phyloP scores from a whole-genome alignment of 148 eudicot species.

The Fagopyrum tataricum region DNA sequence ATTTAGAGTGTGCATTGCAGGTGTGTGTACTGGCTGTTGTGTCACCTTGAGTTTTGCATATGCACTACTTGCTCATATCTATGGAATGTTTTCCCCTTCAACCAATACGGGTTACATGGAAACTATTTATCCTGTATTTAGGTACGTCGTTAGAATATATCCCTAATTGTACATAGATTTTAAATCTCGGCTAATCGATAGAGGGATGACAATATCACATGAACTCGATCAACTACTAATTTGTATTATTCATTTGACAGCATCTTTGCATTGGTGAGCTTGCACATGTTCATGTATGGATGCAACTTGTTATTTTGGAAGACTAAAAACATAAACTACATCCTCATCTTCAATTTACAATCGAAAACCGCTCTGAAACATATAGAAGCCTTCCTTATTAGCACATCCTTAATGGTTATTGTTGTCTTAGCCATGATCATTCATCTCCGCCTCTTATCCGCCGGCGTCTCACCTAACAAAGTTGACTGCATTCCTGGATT shows the following conservation, averaged over 20 bases:
- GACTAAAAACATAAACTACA: conserved; percentile 70
- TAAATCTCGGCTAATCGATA: too few relatives aligned
- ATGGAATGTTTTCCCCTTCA: conserved; percentile 56
- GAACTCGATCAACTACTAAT: not conserved
- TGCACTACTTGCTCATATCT: conserved; percentile 69
- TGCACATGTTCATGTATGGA: conserved; percentile 90
- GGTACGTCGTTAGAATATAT: conserved; percentile 26
- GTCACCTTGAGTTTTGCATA: conserved; percentile 67
- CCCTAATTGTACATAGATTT: not conserved
- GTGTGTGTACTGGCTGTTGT: conserved; percentile 83
- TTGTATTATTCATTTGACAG: conserved; percentile 28
- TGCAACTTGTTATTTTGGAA: conserved; percentile 90
- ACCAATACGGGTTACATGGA: conserved; percentile 55
- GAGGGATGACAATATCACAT: too few relatives aligned
- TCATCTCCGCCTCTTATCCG: conserved; percentile 64
- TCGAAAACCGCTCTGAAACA: conserved; percentile 61
- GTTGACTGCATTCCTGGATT: conserved; percentile 69
- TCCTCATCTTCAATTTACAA: conserved; percentile 78
- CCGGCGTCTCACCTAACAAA: conserved; percentile 42
- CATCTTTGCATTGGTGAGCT: conserved; percentile 78
- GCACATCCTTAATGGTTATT: conserved; percentile 74
- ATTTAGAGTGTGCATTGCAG: conserved; percentile 25
- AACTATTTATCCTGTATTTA: conserved; percentile 84
- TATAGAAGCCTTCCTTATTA: conserved; percentile 81
- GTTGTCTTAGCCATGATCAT: conserved; percentile 72